Evolutionary conservation across 768 basidiomycete species (phyloP).

Genomic region (Tylopilus sp.): DNA sequence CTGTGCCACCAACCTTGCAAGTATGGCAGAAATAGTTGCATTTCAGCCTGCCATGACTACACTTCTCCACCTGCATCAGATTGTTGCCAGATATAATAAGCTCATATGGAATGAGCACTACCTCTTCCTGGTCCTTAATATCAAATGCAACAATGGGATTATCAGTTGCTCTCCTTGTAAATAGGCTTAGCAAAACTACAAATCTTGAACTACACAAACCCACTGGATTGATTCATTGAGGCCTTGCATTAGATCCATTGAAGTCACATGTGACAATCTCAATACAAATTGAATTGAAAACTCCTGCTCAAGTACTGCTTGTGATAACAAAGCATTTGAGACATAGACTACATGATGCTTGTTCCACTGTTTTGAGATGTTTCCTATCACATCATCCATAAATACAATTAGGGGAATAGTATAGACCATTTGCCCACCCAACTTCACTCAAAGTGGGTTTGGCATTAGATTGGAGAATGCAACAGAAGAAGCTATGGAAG

Average conservation of each 20-base stretch:
- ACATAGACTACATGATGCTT: slow-evolving; percentile 34
- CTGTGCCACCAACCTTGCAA: slow-evolving; percentile 31
- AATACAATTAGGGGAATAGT: slow-evolving; percentile 29
- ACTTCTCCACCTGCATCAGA: slow-evolving; percentile 40
- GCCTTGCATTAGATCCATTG: slow-evolving; percentile 32
- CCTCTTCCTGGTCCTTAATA: slow-evolving; percentile 18
- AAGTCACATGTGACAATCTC: slow-evolving; percentile 32
- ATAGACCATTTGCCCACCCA: slow-evolving; percentile 18
- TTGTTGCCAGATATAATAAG: slow-evolving; percentile 30
- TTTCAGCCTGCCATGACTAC: slow-evolving; percentile 27
- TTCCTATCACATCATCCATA: slow-evolving; percentile 36
- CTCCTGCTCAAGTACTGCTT: slow-evolving; percentile 31
- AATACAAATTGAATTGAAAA: slow-evolving; percentile 29
- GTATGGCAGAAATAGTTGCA: slow-evolving; percentile 33
- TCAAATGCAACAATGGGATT: slow-evolving; percentile 15
- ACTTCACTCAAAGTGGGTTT: slow-evolving; percentile 15
- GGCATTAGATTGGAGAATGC: slow-evolving; percentile 16
- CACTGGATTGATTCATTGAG: slow-evolving; percentile 28
- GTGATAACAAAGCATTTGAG: slow-evolving; percentile 30
- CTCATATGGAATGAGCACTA: slow-evolving; percentile 21
- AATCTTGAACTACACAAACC: background rate
- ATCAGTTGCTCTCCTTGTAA: slow-evolving; percentile 2
- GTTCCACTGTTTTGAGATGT: slow-evolving; percentile 37
- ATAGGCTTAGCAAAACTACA: background rate
- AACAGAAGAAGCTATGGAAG: background rate